Evolutionary conservation across 2,329 filamentous ascomycete species (phyloP), one percentile per base, ranked within the genome.

Genomic region (Ophiostoma pallidulum): DNA sequence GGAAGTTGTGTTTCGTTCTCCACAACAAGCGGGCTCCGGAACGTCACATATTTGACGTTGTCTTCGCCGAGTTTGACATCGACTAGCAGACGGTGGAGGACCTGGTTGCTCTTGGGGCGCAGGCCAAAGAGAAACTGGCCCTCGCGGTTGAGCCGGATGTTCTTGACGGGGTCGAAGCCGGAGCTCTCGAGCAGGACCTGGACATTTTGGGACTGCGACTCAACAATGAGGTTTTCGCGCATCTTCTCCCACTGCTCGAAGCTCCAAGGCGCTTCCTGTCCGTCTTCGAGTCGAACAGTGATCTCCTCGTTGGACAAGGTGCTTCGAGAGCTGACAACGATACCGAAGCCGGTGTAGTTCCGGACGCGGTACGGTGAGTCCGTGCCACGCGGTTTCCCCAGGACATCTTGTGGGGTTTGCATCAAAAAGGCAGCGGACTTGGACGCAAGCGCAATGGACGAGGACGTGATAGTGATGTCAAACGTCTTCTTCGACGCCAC

Each of bases 1-100:
- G 92, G 91, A 37, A 98, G 95, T 61, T 98, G 88, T 0, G 92
- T 98, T 53, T 92, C 86, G 64, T 98, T 98, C 62, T 98, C 92
- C 8, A 98, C 81, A 0, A 96, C 68, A 1, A 98, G 70, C 1
- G 92, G 92, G 16, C 91, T 97, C 22, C 92, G 80, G 59, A 98
- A 82, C 1, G 90, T 98, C 59, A 98, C 94, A 62, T 94, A 94
- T 69, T 98, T 98, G 67, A 98, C 86, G 59, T 97, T 97, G 69
- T 98, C 91, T 1, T 79, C 70, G n/a, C 89, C 92, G 20, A 98
- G 74, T 45, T 79, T 87, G 45, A 98, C 84, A 49, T 98, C 92
- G 0, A 97, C 90, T 20, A 97, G 79, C 16, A 98, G 76, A 19
- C 90, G 84, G 63, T 98, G 94, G 54, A 91, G 74, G 3, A 95